Base-by-base conservation (phyloP, 2,329 filamentous ascomycete genomes). In the Aurifilum marmelostoma region DNA sequence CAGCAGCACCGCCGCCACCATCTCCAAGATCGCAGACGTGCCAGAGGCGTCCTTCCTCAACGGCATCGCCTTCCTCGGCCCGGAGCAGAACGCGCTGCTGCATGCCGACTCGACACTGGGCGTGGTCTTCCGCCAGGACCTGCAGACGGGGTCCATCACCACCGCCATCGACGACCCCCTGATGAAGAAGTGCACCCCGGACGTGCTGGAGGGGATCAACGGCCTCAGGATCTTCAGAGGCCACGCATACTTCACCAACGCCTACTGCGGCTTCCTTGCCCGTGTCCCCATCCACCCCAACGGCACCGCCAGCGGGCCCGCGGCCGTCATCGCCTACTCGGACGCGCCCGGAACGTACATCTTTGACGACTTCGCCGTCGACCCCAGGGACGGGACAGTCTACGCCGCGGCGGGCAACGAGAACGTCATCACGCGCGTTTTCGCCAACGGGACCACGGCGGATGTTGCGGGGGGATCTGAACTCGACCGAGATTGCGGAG, bases 21-120 rank as follows among this genome's bases (percentile, higher is more conserved):
- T 54, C 52, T 54, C 52, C 24, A 54, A 54, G 52, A 54, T 54
- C 52, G 52, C 52, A 14, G 52, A 54, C 52, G 52, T 54, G 52
- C 52, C 52, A 24, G 52, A 29, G 52, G 52, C 52, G 52, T 54
- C 52, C 21, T 54, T 54, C 24, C 52, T 54, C 12, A 29, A 54
- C 52, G 52, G 52, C 5, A 54, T 54, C 52, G 24, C 52, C 24
- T 54, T 27, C 52, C 52, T 54, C 12, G 52, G 52, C 52, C 52
- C 52, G 1, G 52, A 16, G 3, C n/a, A 54, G 12, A 16, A 54
- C 52, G 52, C 52, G 24, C 52, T 54, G 52, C 52, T 54, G 24
- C 52, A 54, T 5, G 24, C 52, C 52, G 52, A 54, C 52, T 29
- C 52, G 24, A 54, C 52, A 12, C 24, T 29, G 52, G 52, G 52